Evolutionary conservation across 1,284 basidiomycete genomes (phyloP), one percentile per base, ranked within the genome.

Genomic region (Chalciporus piperatoides): DNA sequence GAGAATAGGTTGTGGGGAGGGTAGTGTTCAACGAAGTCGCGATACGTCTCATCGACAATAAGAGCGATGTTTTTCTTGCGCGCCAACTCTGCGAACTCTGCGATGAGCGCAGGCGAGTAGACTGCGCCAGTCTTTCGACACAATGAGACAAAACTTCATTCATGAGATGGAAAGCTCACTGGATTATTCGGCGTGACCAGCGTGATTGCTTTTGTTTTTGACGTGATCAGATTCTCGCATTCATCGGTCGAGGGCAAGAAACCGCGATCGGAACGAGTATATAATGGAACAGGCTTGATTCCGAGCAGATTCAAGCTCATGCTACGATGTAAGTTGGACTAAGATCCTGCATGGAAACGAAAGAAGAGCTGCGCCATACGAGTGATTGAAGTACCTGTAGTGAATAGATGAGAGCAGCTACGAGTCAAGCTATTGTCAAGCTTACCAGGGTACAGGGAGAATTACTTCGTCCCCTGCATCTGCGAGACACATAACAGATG

Each of bases 11-110:
- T 56, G 64, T 86, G 87, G 0, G 85, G 81, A 6, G 73, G 71
- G 23, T 67, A 67, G 12, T 73, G 61, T 0, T 76, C 68, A 39
- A 92, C 74, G 60, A 95, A 93, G 61, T 95, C 91, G 15, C 90
- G 80, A 67, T 96, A 95, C 0, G 91, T 92, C 68, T 92, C 89
- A 65, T 93, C 90, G n/a, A 95, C 55, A 19, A 95, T 79, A n/a
- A 95, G 77, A 0, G 90, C 84, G 9, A 94, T 64, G 3, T 76
- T 71, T 27, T 76, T 68, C 46, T 78, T 68, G 24, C 63, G 69
- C 0, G 90, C 87, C 0, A 95, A 76, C 0, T 68, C 60, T 3
- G 80, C 79, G 61, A 93, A 92, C 5, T 78, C 69, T 0, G 73
- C 64, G n/a, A 95, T 70, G 14, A 88, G 71, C 0, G 67, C 62